A percentile compares a stretch with the other conserved stretches of the same genome.
Evolutionary conservation across 495 filamentous ascomycete genomes (phyloP).

Genomic region (Podospora fimiseda): DNA sequence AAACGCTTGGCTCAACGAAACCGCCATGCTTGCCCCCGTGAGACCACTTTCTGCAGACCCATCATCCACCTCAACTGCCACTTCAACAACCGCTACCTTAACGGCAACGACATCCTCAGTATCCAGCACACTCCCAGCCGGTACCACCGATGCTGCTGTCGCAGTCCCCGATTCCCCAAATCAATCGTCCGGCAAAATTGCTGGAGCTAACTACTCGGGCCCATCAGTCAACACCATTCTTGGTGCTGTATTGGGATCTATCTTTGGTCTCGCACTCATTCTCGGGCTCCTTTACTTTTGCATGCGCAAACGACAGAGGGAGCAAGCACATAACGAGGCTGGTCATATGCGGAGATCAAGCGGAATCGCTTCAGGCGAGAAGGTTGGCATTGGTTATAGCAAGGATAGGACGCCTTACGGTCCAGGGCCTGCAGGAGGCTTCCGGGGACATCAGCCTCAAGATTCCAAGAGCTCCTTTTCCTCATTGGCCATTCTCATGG

Average conservation of each 20-base stretch:
- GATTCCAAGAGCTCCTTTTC: slow-evolving; percentile 46
- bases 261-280: slow-evolving; percentile 64
- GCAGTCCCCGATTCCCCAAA: slow-evolving; percentile 32
- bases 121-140: slow-evolving; percentile 24
- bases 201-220: slow-evolving; percentile 3
- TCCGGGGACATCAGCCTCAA: slow-evolving; percentile 41
- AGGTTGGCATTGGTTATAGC: slow-evolving; percentile 43
- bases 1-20: slow-evolving; percentile 79
- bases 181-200: slow-evolving; percentile 18
- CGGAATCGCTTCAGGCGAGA: slow-evolving; percentile 45
- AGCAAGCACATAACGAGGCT: slow-evolving; percentile 39
- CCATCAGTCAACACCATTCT: slow-evolving; percentile 48
- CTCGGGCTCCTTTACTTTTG: slow-evolving; percentile 63
- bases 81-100: slow-evolving; percentile 27
- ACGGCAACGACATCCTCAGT: slow-evolving; percentile 35
- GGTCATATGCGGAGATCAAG: slow-evolving; percentile 45
- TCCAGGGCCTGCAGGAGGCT: slow-evolving; percentile 25
- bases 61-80: slow-evolving; percentile 30
- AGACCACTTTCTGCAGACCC: slow-evolving; percentile 27
- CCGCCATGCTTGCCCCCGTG: slow-evolving; percentile 51
- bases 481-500: slow-evolving; percentile 52
- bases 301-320: slow-evolving; percentile 52
- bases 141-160: slow-evolving; percentile 13
- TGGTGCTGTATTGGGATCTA: slow-evolving; percentile 70
- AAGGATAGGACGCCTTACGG: slow-evolving; percentile 50